Evolutionary conservation across 1,284 basidiomycete genomes (phyloP), one percentile per base, ranked within the genome.

Genomic region (Apiotrichum veenhuisii): DNA sequence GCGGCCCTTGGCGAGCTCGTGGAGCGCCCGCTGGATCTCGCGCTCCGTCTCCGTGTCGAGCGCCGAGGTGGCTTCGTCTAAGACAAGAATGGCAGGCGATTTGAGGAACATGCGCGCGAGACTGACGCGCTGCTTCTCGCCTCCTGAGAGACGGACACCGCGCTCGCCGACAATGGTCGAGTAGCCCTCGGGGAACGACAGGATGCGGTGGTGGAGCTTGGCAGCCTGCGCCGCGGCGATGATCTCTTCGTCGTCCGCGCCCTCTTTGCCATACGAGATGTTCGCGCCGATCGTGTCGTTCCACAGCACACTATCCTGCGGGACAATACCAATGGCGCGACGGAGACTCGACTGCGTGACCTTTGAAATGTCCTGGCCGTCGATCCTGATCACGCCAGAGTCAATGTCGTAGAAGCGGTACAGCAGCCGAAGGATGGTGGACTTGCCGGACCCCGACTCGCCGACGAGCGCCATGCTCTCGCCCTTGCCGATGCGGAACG

Each of bases 1-100:
- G 44, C 91, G 82, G n/a, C 64, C 66, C 57, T 69, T 64, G 11
- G 73, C 64, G 43, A 98, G 79, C 67, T 95, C 92, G 0, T 86
- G 82, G 70, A 75, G 64, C 3, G 71, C 67, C 43, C 62, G 60
- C 51, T 75, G 73, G 49, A 75, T 75, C 45, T 73, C 73, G 26
- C 72, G 52, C 49, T 98, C 95, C 0, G 95, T 98, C 64, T 91
- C 88, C 0, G 89, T 89, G 70, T 98, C 96, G 56, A 98, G 78
- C 0, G 95, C 92, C 0, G 91, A 94, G 0, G 96, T 98, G 85
- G 96, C 95, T 79, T 98, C 95, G 70, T 98, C 95, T 66, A 98
- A 94, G 78, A 98, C 73, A 64, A 98, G 71, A 66, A 98, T 96
- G 5, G 87, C 86, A 0, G 95, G 92, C 70, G 96, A 87, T 79